Conservation (phyloP, 441 rosid genomes). For the Francoa sonchifolia region DNA sequence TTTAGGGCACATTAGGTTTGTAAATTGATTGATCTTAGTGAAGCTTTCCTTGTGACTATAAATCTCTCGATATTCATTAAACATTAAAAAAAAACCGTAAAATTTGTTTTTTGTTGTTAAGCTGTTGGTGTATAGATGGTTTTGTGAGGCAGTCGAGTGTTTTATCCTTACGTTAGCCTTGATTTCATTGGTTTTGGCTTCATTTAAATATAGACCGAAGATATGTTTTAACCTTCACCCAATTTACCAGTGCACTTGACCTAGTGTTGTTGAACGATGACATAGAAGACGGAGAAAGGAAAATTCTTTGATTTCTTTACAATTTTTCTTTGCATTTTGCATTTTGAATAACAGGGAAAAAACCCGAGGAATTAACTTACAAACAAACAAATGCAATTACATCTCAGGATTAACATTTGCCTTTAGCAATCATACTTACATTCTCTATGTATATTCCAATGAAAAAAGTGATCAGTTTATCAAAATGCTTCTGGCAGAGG, state of each 20-base stretch:
- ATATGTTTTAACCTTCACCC: too few species aligned
- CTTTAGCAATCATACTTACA: constrained; percentile 21
- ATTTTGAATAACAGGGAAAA: too few species aligned
- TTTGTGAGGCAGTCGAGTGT: too few species aligned
- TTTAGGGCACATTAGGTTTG: constrained; percentile 22
- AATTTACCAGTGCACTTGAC: too few species aligned
- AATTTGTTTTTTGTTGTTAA: too few species aligned
- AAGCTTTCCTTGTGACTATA: constrained; percentile 13
- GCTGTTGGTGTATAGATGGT: too few species aligned
- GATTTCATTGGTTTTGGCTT: too few species aligned
- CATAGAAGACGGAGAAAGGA: constrained; percentile 5
- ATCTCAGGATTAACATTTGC: constrained; percentile 11
- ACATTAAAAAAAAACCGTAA: too few species aligned
- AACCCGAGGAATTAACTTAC: constrained; percentile 12
- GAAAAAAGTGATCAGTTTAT: constrained; percentile 18
- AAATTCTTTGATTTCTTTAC: constrained; percentile 13
- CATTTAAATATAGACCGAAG: too few species aligned
- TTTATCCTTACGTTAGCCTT: too few species aligned
- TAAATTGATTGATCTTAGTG: constrained; percentile 23
- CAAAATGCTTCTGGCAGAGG: constrained; percentile 76
- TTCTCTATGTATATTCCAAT: constrained; percentile 13
- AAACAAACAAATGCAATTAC: constrained; percentile 24
- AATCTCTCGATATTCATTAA: too few species aligned
- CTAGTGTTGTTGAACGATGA: neutral
- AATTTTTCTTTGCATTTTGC: constrained; percentile 33